These are phyloP conservation scores for Cercospora zeae-maydis DNA, from an alignment of 2,329 filamentous ascomycete species.

Conservation along the genomic window DNA sequence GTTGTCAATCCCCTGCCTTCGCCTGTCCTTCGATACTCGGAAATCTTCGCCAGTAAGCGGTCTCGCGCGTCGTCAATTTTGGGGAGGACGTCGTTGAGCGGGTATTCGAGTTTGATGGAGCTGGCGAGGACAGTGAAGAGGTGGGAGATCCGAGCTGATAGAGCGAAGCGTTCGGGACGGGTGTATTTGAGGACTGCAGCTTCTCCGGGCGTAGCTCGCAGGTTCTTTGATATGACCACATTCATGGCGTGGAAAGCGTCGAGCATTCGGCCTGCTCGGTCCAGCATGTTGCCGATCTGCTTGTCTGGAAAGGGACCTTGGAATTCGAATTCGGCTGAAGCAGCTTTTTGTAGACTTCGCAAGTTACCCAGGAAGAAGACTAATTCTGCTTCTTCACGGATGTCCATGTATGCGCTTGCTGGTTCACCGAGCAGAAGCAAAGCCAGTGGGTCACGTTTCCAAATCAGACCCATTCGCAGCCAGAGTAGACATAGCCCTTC, in stretches of 20 bases:
- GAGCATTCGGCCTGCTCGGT: conserved; percentile 76
- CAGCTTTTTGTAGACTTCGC: conserved; percentile 68
- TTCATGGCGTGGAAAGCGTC: conserved; percentile 97
- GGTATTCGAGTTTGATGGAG: conserved; percentile 91
- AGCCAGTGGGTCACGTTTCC: conserved; percentile 87
- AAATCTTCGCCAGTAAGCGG: conserved; percentile 78
- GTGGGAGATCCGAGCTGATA: conserved; percentile 89
- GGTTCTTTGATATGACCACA: conserved; percentile 78
- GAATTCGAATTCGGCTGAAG: conserved; percentile 83
- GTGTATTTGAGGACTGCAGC: conserved; percentile 77
- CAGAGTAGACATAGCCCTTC: conserved; percentile 87
- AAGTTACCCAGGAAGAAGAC: conserved; percentile 74
- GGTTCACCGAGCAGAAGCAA: conserved; percentile 53
- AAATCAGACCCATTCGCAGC: conserved; percentile 91
- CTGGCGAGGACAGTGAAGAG: conserved; percentile 81
- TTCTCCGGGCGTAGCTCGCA: conserved; percentile 73
- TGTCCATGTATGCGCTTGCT: conserved; percentile 65
- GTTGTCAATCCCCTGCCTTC: conserved; percentile 51
- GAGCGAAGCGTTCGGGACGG: conserved; percentile 68
- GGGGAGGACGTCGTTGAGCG: conserved; percentile 82
- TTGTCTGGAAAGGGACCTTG: conserved; percentile 78
- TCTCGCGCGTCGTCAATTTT: conserved; percentile 78
- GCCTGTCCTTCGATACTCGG: conserved; percentile 74
- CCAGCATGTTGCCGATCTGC: conserved; percentile 69
- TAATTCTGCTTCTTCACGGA: conserved; percentile 82